Evolutionary conservation across 768 basidiomycete species (phyloP), one percentile per base, ranked within the genome.

Genomic region (Podaxis sp.): DNA sequence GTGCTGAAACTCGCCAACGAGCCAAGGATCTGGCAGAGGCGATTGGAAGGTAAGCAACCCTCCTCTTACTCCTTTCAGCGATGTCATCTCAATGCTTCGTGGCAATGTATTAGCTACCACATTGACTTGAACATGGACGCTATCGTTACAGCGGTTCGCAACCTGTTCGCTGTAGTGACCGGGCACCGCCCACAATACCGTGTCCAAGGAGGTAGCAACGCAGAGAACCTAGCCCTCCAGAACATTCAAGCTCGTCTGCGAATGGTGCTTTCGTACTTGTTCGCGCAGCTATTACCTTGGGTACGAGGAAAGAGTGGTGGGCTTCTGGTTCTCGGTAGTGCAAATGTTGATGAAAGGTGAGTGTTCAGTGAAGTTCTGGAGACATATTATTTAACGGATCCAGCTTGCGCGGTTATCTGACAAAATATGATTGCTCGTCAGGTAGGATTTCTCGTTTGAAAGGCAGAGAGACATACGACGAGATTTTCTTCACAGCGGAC

Each of bases 301-400:
- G 92, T 90, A 0, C 80, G 96, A 64, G 94, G 95, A 0, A 85
- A 85, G 70, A 74, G 75, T 44, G 97, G 97, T 0, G 93, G 94
- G 5, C 75, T 99, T 38, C 86, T 99, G 26, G 97, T 99, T 1
- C 83, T 99, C n/a, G 97, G 97, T 1, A 96, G 93, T 66, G 96
- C 97, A 17, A 99, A 99, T 70, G 97, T 99, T 2, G 97, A 99
- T 69, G 97, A 99, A 79, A 96, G 93, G 94, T 89, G 62, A 30
- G 72, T 65, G 46, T 30, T 54, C 12, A 22, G 4, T 40, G 17
- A 56, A 48, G 49, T 48, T 33, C 44, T 28, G 20, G 44, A 30
- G 30, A 46, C 46, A 20, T 15, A 24, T 49, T n/a, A 26, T 56
- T 60, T 33, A 10, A n/a, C 56, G 17, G 10, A 20, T 49, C 50